A percentile compares a stretch with the other conserved stretches of the same genome.
phyloP scores from a whole-genome alignment of 805 yeast species.

The Brettanomyces nanus region DNA sequence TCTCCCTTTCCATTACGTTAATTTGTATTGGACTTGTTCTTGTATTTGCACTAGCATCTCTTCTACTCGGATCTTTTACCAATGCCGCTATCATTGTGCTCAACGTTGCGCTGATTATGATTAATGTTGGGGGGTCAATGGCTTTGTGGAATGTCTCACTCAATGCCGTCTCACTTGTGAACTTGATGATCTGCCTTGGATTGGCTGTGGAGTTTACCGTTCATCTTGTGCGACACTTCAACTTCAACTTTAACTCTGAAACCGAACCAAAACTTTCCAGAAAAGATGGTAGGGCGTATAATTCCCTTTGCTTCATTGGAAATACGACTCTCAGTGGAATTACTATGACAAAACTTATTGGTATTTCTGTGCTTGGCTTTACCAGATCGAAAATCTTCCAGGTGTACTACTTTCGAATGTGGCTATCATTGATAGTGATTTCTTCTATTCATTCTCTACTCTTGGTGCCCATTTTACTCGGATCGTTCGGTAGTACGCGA shows the following conservation, averaged over 20 bases:
- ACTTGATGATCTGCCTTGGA: slow-evolving; percentile 87
- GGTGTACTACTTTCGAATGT: slow-evolving; percentile 89
- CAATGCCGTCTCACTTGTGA: slow-evolving; percentile 86
- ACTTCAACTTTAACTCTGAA: slow-evolving; percentile 21
- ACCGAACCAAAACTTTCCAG: background rate
- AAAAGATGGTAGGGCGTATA: slow-evolving; percentile 30
- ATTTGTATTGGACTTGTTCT: slow-evolving; percentile 40
- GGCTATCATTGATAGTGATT: slow-evolving; percentile 70
- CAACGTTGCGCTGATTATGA: slow-evolving; percentile 56
- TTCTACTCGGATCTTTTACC: slow-evolving; percentile 58
- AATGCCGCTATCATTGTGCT: slow-evolving; percentile 48
- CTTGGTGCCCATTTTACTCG: slow-evolving; percentile 67
- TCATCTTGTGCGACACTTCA: slow-evolving; percentile 76
- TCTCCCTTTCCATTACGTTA: slow-evolving; percentile 47
- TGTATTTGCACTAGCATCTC: slow-evolving; percentile 43
- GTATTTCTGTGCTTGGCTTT: slow-evolving; percentile 79
- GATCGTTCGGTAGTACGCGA: slow-evolving; percentile 49
- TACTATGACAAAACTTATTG: slow-evolving; percentile 81
- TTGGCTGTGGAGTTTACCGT: slow-evolving; percentile 89
- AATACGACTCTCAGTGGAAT: slow-evolving; percentile 88
- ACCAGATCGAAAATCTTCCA: slow-evolving; percentile 84
- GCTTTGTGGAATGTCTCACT: slow-evolving; percentile 64
- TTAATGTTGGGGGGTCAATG: slow-evolving; percentile 77
- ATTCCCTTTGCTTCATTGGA: slow-evolving; percentile 73
- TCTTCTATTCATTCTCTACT: slow-evolving; percentile 76